Percentiles rank a stretch among this genome's conserved stretches.
phyloP scores from a whole-genome alignment of 345 rosid genomes.

The Populus nigra region DNA sequence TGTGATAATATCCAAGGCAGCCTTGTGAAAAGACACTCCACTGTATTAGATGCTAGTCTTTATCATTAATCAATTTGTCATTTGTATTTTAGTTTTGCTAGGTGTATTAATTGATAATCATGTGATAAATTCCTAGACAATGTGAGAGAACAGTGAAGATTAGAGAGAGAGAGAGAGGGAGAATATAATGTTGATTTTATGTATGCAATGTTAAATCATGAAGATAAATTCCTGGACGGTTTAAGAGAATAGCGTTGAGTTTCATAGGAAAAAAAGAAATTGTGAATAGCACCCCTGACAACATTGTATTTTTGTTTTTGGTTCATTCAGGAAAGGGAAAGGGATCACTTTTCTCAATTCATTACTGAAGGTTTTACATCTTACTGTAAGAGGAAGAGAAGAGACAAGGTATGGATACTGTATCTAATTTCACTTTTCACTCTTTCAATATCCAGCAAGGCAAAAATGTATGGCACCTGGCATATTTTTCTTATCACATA shows the following conservation, averaged over 20 bases:
- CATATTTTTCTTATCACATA: neutral
- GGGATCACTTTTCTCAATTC: constrained; percentile 97
- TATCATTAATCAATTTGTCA: neutral
- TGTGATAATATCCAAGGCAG: neutral
- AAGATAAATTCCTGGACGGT: neutral
- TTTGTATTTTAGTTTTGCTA: neutral
- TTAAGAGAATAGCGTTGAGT: neutral
- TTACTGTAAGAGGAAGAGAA: constrained; percentile 94
- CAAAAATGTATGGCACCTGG: neutral
- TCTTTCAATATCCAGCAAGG: neutral
- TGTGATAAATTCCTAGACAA: neutral
- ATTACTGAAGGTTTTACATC: constrained; percentile 91
- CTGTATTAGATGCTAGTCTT: neutral
- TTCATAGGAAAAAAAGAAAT: neutral
- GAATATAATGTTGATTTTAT: neutral
- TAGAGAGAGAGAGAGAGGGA: neutral
- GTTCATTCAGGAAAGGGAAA: constrained; percentile 71
- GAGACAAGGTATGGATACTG: constrained; percentile 68
- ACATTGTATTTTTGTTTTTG: neutral
- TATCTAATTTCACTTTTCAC: neutral
- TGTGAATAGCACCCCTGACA: neutral
- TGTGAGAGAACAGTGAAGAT: neutral
- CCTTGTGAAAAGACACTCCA: neutral
- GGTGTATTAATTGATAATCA: neutral
- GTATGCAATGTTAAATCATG: neutral